A percentile compares a stretch with the other conserved stretches of the same genome.
Evolutionary conservation across 148 eudicot species (phyloP).

Genomic region (Mesembryanthemum crystallinum): DNA sequence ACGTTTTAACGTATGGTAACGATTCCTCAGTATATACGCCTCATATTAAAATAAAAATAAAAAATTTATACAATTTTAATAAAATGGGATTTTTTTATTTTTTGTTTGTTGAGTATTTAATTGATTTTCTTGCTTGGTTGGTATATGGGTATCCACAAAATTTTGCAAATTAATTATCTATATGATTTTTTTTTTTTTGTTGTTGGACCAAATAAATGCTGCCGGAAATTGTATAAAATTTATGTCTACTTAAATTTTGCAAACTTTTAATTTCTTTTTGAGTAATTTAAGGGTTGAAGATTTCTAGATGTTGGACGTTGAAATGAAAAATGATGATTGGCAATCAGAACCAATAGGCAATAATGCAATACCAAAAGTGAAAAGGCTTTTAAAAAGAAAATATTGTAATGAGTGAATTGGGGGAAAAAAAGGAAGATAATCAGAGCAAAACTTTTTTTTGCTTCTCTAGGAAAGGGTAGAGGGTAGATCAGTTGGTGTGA

Average conservation of each 20-base stretch:
- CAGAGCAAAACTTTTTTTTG: neutral
- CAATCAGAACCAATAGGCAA: constrained; percentile 25
- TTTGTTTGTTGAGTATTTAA: constrained; percentile 27
- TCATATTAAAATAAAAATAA: neutral
- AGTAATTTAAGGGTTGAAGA: neutral
- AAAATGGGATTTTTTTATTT: constrained; percentile 13
- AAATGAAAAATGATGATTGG: constrained; percentile 19
- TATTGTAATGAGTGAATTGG: constrained; percentile 19
- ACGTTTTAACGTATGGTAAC: constrained; percentile 33
- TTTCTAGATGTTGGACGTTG: neutral
- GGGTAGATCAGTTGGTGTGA: constrained; percentile 31
- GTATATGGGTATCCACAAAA: constrained; percentile 33
- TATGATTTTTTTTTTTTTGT: constrained; percentile 10
- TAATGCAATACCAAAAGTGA: constrained; percentile 29
- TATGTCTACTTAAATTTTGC: constrained; percentile 9
- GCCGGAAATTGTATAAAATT: constrained; percentile 3
- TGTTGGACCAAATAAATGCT: constrained; percentile 34
- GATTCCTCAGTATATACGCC: constrained; percentile 41
- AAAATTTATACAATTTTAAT: neutral
- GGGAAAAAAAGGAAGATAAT: constrained; percentile 4
- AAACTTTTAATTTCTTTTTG: neutral
- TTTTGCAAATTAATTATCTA: constrained; percentile 19
- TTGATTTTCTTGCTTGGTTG: constrained; percentile 21
- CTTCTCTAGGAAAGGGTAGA: neutral
- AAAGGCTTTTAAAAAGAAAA: neutral